Conservation (phyloP, 768 basidiomycete genomes). For the Boletellus ananiceps region DNA sequence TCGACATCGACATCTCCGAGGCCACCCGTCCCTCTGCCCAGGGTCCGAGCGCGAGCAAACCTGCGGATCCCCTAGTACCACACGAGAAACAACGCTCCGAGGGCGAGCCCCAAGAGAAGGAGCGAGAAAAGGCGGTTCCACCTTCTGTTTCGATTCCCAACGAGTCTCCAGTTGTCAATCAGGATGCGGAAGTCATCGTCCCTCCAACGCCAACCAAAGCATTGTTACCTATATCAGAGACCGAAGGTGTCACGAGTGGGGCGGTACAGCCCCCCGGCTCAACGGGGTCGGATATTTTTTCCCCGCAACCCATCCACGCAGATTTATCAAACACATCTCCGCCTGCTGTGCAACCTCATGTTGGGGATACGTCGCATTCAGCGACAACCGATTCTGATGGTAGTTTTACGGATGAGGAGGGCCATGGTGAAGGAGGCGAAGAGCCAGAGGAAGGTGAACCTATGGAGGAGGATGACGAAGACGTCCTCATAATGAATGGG, state of each 20-base stretch:
- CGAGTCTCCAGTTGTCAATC: slow-evolving; percentile 17
- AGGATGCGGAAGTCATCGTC: slow-evolving; percentile 38
- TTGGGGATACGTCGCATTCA: slow-evolving; percentile 29
- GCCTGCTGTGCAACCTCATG: slow-evolving; percentile 26
- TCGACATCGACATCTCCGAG: slow-evolving; percentile 38
- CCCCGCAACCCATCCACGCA: slow-evolving; percentile 23
- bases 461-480: slow-evolving; percentile 81
- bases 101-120: slow-evolving; percentile 30
- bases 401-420: slow-evolving; percentile 58
- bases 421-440: slow-evolving; percentile 65
- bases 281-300: slow-evolving; percentile 42
- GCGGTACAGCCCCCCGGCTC: slow-evolving; percentile 91
- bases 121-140: slow-evolving; percentile 33
- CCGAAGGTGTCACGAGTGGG: slow-evolving; percentile 85
- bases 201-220: slow-evolving; percentile 46
- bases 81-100: slow-evolving; percentile 28
- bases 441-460: slow-evolving; percentile 57
- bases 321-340: slow-evolving; percentile 22
- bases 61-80: slow-evolving; percentile 19
- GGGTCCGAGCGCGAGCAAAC: slow-evolving; percentile 16
- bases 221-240: slow-evolving; percentile 62
- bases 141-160: slow-evolving; percentile 18
- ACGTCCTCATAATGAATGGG: slow-evolving; percentile 81
- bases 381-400: slow-evolving; percentile 32
- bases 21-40: slow-evolving; percentile 15